Evolutionary conservation across 164 flowering plant genomes (phyloP), one percentile per base, ranked within the genome.

Genomic region (Kalanchoe fedtschenkoi): DNA sequence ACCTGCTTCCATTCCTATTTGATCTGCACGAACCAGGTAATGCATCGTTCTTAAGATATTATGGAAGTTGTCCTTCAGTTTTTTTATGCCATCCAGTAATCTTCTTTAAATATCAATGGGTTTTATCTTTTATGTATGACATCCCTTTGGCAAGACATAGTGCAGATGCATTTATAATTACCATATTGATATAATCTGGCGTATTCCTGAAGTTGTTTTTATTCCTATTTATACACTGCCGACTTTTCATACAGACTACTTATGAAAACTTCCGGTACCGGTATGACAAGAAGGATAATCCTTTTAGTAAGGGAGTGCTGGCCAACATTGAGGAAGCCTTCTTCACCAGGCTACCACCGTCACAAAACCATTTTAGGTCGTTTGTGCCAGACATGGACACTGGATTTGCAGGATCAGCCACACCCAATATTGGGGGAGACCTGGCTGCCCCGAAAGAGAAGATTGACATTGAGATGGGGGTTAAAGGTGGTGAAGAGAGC

Each of bases 241-340:
- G 11, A 26, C 34, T 43, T 43, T 55, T 64, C 34, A 13, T 73
- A 39, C 87, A 88, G 98, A 88, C 98, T 6, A 89, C 98, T 6
- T 93, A 93, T 63, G 98, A 93, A 70, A 93, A 88, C 74, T 93
- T 93, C 68, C 81, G 97, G 7, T 82, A 82, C 68, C 80, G 90
- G 62, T 93, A 93, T 81, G 98, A 88, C 75, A 86, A 81, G 68
- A 86, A 80, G 75, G 90, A 81, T 72, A 93, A 93, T 66, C 96
- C 95, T 58, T 81, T 77, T 69, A 71, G 73, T 58, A 79, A 60
- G 41, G 95, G 97, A 63, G 37, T 71, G n/a, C 1, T 78, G 14
- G 57, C 65, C 24, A 93, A 90, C 70, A 58, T 88, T 24, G 72
- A 34, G 64, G 90, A 84, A 58, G 39, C 73, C 1, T 74, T 87